phyloP scores from a whole-genome alignment of 2,329 filamentous ascomycete genomes.

The Aspergillus japonicus region DNA sequence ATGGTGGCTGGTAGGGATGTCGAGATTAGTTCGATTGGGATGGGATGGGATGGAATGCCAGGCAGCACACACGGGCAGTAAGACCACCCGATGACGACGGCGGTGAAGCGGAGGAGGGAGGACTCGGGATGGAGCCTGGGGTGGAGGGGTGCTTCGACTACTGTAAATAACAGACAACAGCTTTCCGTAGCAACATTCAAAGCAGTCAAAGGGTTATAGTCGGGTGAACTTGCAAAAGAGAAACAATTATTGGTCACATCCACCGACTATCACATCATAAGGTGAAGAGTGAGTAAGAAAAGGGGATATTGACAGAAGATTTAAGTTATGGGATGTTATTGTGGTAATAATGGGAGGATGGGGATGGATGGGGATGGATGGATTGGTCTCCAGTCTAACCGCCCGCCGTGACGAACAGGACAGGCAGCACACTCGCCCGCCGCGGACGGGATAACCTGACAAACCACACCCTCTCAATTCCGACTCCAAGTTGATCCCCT shows the following conservation, averaged over 20 bases:
- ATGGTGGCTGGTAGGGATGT: background rate
- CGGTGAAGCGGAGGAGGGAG: background rate
- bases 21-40: background rate
- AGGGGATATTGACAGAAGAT: background rate
- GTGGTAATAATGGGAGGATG: background rate
- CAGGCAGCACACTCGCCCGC: no score
- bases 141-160: no score
- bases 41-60: slow-evolving; percentile 12
- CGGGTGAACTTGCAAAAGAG: no score
- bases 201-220: no score
- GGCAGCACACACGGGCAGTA: slow-evolving; percentile 1
- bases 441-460: no score
- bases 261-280: no score
- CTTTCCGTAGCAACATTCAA: no score
- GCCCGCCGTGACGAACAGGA: slow-evolving; percentile 1
- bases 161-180: no score
- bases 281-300: no score
- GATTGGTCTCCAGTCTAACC: background rate
- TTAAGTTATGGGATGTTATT: background rate
- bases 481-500: background rate
- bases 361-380: background rate
- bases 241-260: no score
- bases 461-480: no score
- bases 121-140: no score
- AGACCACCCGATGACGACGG: background rate